A percentile compares a stretch with the other conserved stretches of the same genome.
Evolutionary conservation across 768 basidiomycete genomes (phyloP).

Genomic region (Rickenella mellea): DNA sequence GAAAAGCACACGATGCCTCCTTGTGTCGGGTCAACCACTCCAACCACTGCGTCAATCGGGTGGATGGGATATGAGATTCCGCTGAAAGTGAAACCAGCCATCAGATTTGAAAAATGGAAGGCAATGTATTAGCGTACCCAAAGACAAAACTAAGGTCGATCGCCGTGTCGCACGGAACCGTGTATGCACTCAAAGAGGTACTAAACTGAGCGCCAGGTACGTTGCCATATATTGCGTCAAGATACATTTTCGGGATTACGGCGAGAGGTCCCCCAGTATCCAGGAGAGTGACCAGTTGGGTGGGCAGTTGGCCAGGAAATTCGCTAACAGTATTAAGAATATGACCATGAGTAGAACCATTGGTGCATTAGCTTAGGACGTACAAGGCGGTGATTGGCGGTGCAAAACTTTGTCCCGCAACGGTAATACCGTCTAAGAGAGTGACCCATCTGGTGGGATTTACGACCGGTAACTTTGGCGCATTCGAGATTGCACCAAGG

Average conservation of each 20-base stretch:
- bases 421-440: not conserved
- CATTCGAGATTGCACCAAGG: too few species aligned
- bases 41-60: conserved; percentile 19
- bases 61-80: conserved; percentile 13
- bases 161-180: conserved; percentile 19
- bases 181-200: conserved; percentile 14
- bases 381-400: conserved; percentile 5
- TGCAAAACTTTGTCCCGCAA: not conserved
- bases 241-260: conserved; percentile 12
- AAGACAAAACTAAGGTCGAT: conserved; percentile 20
- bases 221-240: conserved; percentile 19
- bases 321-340: not conserved
- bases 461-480: conserved; percentile 13
- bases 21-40: conserved; percentile 3
- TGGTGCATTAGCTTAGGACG: conserved; percentile 7
- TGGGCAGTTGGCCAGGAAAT: not conserved
- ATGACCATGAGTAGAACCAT: not conserved
- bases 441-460: not conserved
- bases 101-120: not conserved
- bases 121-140: conserved; percentile 4
- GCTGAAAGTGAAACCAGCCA: conserved; percentile 1
- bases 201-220: conserved; percentile 19
- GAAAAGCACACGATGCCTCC: not conserved
- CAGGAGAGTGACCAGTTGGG: conserved; percentile 9
- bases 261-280: not conserved